These are phyloP conservation scores for Plasmodium knowlesi DNA, from an alignment of 169 alveolate genomes.

Conservation along the genomic window DNA sequence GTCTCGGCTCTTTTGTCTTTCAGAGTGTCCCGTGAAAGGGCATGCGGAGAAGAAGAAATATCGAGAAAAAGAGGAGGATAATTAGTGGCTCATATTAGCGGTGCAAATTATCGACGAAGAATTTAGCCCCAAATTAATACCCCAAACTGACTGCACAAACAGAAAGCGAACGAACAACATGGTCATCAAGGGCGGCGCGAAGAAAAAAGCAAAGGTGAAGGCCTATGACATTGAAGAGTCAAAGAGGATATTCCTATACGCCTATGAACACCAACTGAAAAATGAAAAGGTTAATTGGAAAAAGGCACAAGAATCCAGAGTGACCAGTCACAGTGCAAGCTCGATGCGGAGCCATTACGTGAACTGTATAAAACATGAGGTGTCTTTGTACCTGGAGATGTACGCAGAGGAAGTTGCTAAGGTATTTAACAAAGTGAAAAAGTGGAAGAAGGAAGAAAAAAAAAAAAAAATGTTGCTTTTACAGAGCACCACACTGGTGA, in stretches of 20 bases:
- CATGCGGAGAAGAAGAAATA: neutral
- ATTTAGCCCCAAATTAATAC: neutral
- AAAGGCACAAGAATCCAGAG: conserved; percentile 41
- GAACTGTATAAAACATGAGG: conserved; percentile 48
- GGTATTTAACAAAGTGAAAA: conserved; percentile 23
- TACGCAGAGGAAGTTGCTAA: conserved; percentile 69
- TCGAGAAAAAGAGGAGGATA: neutral
- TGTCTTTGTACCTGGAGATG: conserved; percentile 67
- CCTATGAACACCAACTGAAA: conserved; percentile 59
- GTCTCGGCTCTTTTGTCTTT: neutral
- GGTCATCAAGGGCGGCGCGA: conserved; percentile 29
- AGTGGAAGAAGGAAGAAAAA: conserved; percentile 65
- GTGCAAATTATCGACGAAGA: too few relatives aligned
- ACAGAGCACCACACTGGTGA: conserved; percentile 32
- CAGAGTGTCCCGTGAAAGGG: neutral
- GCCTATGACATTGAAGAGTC: conserved; percentile 65
- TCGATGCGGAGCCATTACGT: conserved; percentile 65
- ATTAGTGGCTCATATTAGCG: neutral
- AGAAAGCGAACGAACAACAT: neutral
- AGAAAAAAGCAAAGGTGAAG: conserved; percentile 31
- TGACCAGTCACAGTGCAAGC: conserved; percentile 57
- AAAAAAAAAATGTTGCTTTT: conserved; percentile 38
- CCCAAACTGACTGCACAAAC: neutral
- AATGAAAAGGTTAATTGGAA: conserved; percentile 63
- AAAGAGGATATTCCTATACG: conserved; percentile 49